These are phyloP conservation scores for Pichia cephalocereana DNA, from an alignment of 805 yeast species.

Conservation along the genomic window DNA sequence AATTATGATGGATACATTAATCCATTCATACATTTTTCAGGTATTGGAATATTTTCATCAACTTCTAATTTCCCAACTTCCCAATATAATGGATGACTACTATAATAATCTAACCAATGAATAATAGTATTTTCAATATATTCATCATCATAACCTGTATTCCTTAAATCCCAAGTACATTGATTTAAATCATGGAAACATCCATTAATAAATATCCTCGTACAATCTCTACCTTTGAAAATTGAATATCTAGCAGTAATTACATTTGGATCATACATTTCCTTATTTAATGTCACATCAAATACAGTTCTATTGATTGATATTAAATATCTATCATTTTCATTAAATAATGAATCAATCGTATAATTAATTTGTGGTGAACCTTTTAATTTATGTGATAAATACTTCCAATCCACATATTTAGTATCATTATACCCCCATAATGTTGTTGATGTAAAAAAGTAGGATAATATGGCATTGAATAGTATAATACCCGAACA, in stretches of 20 bases:
- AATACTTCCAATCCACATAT: slow-evolving; percentile 35
- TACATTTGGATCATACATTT: slow-evolving; percentile 37
- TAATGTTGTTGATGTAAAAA: slow-evolving; percentile 44
- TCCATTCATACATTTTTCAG: slow-evolving; percentile 3
- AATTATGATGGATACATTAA: not conserved
- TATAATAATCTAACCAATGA: slow-evolving; percentile 48
- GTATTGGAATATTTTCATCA: not conserved
- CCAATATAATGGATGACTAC: slow-evolving; percentile 44
- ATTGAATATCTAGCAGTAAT: slow-evolving; percentile 39
- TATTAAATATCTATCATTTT: slow-evolving; percentile 32
- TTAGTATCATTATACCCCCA: slow-evolving; percentile 53
- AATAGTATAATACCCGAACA: slow-evolving; percentile 37
- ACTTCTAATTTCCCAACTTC: slow-evolving; percentile 42
- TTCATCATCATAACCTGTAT: slow-evolving; percentile 32
- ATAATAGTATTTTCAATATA: slow-evolving; percentile 29
- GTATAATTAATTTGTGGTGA: slow-evolving; percentile 28
- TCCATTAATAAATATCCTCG: slow-evolving; percentile 64
- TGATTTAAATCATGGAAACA: slow-evolving; percentile 48
- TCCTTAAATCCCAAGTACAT: slow-evolving; percentile 58
- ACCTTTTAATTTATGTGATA: slow-evolving; percentile 13
- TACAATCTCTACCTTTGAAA: slow-evolving; percentile 58
- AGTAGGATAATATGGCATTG: slow-evolving; percentile 43
- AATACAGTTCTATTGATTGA: slow-evolving; percentile 53
- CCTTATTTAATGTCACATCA: slow-evolving; percentile 47
- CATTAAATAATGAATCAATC: slow-evolving; percentile 29